Conservation (phyloP, 176 grass and related monocot species). For the Ampelocalamus luodianensis region DNA sequence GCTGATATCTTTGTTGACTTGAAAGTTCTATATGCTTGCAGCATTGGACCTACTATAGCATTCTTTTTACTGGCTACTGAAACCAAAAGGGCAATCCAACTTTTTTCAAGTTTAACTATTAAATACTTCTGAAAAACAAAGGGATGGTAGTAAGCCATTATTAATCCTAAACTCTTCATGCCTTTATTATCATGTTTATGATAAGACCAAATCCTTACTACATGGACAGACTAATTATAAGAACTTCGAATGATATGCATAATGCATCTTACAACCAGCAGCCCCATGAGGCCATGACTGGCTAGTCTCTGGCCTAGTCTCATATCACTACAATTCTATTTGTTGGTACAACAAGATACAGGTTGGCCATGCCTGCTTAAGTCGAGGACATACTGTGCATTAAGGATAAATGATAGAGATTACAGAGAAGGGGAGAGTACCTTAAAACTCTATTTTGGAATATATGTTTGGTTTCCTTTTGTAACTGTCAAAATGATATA, state of each 20-base stretch:
- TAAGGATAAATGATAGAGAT: conserved; percentile 1
- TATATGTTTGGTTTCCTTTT: conserved; percentile 46
- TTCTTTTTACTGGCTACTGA: conserved; percentile 14
- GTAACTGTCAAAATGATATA: neutral
- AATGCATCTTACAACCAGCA: neutral
- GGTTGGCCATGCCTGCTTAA: neutral
- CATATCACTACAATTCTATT: neutral
- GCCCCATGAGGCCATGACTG: neutral
- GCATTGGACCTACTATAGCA: neutral
- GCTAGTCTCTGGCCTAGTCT: neutral
- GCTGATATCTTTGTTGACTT: neutral
- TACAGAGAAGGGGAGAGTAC: neutral
- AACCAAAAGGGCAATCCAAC: conserved; percentile 30
- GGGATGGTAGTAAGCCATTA: neutral
- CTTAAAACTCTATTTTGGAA: conserved; percentile 5
- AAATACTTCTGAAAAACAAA: conserved; percentile 24
- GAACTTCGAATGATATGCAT: conserved; percentile 10
- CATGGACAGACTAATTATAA: conserved; percentile 11
- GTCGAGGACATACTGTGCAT: conserved; percentile 23
- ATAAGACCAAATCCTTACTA: conserved; percentile 7
- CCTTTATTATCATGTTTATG: conserved; percentile 16
- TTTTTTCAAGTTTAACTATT: conserved; percentile 7
- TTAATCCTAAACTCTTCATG: neutral
- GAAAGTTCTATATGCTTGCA: conserved; percentile 7
- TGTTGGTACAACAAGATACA: neutral